phyloP scores from a whole-genome alignment of 805 yeast species.

The Yarrowia keelungensis region DNA sequence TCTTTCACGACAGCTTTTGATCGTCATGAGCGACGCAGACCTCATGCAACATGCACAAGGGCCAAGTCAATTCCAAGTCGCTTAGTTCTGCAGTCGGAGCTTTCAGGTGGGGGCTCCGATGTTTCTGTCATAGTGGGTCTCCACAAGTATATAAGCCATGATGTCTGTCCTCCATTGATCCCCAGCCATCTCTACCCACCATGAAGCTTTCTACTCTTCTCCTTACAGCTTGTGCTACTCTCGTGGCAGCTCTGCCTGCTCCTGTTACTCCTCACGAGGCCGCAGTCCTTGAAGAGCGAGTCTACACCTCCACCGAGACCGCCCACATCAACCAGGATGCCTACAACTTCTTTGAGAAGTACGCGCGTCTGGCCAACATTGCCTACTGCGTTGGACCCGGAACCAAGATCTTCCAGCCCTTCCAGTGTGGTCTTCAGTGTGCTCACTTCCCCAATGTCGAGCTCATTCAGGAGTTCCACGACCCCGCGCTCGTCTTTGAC shows the following conservation, averaged over 20 bases:
- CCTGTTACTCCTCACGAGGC: slow-evolving; percentile 8
- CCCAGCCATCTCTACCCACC: neutral
- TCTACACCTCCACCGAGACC: slow-evolving; percentile 22
- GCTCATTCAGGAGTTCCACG: slow-evolving; percentile 28
- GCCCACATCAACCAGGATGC: slow-evolving; percentile 14
- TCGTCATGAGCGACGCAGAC: slow-evolving; percentile 24
- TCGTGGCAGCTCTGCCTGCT: slow-evolving; percentile 8
- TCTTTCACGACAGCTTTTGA: neutral
- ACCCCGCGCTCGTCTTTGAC: slow-evolving; percentile 1
- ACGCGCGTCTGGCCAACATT: slow-evolving; percentile 22
- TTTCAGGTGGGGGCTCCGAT: neutral
- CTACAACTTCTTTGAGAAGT: slow-evolving; percentile 30
- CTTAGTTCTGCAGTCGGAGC: slow-evolving; percentile 7
- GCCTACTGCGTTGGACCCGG: slow-evolving; percentile 29
- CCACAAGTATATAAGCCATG: neutral
- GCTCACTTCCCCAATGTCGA: slow-evolving; percentile 29
- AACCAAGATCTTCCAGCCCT: slow-evolving; percentile 19
- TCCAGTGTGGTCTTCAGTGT: slow-evolving; percentile 27
- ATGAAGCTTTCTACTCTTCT: slow-evolving; percentile 12
- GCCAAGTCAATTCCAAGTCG: neutral
- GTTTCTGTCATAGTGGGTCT: neutral
- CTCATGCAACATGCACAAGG: slow-evolving; percentile 4
- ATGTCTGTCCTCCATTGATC: neutral
- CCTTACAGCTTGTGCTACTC: slow-evolving; percentile 6
- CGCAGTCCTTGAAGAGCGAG: slow-evolving; percentile 13